A percentile compares a stretch with the other conserved stretches of the same genome.
These are phyloP conservation scores for Keqinozyma sinolaborantium DNA, from an alignment of 1,139 yeast species.

Conservation along the genomic window DNA sequence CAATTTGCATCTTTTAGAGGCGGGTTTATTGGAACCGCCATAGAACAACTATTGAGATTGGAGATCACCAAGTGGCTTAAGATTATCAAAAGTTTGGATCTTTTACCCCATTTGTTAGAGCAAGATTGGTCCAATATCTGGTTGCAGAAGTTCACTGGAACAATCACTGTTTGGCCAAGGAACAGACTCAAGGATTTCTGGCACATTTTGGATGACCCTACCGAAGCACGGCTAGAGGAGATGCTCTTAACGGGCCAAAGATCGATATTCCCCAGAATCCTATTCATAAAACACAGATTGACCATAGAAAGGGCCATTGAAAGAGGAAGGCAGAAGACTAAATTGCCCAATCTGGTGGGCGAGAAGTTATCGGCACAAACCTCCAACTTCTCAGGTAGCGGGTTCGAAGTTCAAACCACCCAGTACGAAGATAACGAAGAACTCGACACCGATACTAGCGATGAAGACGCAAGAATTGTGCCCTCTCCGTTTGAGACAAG, in stretches of 20 bases:
- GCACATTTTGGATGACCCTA: slow-evolving; percentile 68
- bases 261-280: slow-evolving; percentile 62
- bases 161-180: slow-evolving; percentile 76
- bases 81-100: slow-evolving; percentile 59
- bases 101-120: slow-evolving; percentile 65
- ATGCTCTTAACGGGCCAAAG: slow-evolving; percentile 64
- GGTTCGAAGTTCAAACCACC: slow-evolving; percentile 6
- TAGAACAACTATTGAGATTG: slow-evolving; percentile 66
- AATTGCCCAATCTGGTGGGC: slow-evolving; percentile 9
- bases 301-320: slow-evolving; percentile 64
- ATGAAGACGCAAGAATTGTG: slow-evolving; percentile 11
- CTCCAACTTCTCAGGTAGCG: slow-evolving; percentile 8
- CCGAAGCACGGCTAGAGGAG: slow-evolving; percentile 49
- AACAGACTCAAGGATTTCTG: slow-evolving; percentile 56
- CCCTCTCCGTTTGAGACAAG: slow-evolving; percentile 9
- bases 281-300: slow-evolving; percentile 62
- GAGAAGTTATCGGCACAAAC: slow-evolving; percentile 1
- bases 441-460: slow-evolving; percentile 16
- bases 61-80: slow-evolving; percentile 77
- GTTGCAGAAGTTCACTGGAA: slow-evolving; percentile 71
- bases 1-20: slow-evolving; percentile 57
- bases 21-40: slow-evolving; percentile 71
- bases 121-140: slow-evolving; percentile 82
- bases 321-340: slow-evolving; percentile 34
- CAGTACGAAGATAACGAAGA: slow-evolving; percentile 15